phyloP scores from a whole-genome alignment of 2,329 filamentous ascomycete genomes.

The Microdochium paspali region DNA sequence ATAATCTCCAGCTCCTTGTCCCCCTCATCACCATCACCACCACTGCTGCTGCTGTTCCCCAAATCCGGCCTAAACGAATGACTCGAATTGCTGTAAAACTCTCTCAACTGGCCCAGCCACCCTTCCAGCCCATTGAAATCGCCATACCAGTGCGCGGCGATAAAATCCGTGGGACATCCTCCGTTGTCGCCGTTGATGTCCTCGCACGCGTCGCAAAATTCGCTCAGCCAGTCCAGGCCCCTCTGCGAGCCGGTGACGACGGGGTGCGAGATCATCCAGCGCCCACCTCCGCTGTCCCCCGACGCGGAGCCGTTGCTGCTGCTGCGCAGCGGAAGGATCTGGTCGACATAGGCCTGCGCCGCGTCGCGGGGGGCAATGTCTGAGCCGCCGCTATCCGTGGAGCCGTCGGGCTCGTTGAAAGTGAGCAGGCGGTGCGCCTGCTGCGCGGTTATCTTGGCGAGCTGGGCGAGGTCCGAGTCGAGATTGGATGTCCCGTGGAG shows the following conservation, averaged over 20 bases:
- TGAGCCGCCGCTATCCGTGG: neutral
- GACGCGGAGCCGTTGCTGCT: too few relatives aligned
- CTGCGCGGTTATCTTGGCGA: neutral
- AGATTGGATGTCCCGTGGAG: neutral
- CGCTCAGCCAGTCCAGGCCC: neutral
- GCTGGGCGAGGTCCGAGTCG: neutral
- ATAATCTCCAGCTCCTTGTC: neutral
- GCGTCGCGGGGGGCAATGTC: neutral
- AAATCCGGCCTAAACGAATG: neutral
- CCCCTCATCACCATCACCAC: neutral
- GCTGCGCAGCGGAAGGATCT: neutral
- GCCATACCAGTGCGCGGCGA: neutral
- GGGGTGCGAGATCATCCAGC: neutral
- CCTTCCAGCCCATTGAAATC: neutral
- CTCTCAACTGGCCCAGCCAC: neutral
- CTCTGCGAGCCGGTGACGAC: neutral
- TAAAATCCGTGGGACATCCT: neutral
- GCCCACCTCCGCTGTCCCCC: neutral
- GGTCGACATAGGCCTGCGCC: neutral
- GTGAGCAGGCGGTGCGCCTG: neutral
- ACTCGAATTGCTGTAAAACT: neutral
- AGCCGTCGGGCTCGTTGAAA: conserved; percentile 1
- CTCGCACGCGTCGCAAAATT: neutral
- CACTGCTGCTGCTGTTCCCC: neutral
- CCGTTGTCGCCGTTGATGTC: neutral